Evolutionary conservation across 495 filamentous ascomycete genomes (phyloP).

Genomic region (Saxophila tyrrhenica): DNA sequence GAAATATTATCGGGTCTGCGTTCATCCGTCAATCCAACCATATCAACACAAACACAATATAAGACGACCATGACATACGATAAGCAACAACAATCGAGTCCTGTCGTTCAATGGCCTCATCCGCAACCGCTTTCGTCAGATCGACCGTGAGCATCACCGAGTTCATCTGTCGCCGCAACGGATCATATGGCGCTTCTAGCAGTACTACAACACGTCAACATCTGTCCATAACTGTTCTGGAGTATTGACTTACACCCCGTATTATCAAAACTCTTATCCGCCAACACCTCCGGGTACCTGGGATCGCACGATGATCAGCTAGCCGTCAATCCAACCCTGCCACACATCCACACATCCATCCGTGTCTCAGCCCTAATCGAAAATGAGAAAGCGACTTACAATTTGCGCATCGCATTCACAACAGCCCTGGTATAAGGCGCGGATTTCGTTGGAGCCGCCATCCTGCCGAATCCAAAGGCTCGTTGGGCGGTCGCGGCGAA

Average conservation of each 20-base stretch:
- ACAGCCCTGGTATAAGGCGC: constrained; percentile 68
- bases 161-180: constrained; percentile 47
- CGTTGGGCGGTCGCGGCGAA: constrained; percentile 16
- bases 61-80: constrained; percentile 44
- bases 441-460: constrained; percentile 27
- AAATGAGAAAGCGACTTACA: too few relatives aligned
- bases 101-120: constrained; percentile 70
- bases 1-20: constrained; percentile 91
- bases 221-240: neutral
- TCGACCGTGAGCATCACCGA: constrained; percentile 84
- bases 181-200: constrained; percentile 62
- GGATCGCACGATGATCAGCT: too few relatives aligned
- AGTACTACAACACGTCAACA: constrained; percentile 42
- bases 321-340: too few relatives aligned
- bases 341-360: too few relatives aligned
- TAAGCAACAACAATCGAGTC: constrained; percentile 79
- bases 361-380: constrained; percentile 1
- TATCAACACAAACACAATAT: neutral
- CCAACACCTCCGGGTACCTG: constrained; percentile 80
- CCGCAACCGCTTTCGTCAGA: constrained; percentile 75
- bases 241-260: constrained; percentile 55
- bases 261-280: constrained; percentile 88
- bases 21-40: constrained; percentile 9
- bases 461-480: constrained; percentile 16
- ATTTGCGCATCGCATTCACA: constrained; percentile 64